Base-by-base conservation (phyloP, 2,329 filamentous ascomycete species). In the Berkeleyomyces basicola region DNA sequence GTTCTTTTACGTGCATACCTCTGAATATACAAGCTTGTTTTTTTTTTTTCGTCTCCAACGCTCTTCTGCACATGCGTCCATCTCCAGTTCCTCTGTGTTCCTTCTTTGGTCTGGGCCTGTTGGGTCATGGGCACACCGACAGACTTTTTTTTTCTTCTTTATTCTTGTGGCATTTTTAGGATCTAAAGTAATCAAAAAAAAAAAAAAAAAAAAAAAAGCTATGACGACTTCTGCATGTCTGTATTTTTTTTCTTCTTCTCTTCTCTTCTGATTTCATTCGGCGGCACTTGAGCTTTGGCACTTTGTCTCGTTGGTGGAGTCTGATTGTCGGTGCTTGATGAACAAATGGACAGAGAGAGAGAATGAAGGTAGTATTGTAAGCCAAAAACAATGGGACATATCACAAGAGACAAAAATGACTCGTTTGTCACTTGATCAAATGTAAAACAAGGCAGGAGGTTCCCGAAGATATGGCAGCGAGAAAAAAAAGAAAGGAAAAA, bases 131-230 rank as follows among this genome's bases (percentile, higher is more conserved):
- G 2, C 23, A 23, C 23, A 60, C 16, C 33, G 7, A 11, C 23
- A 31, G 2, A n/a, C 7, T 39, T 42, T 16, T 58, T 42, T 14
- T 14, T 61, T 16, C 23, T 16, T 6, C n/a, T 31, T 42, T 58
- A 10, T 58, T 62, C 37, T 46, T 58, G 31, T 37, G 14, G 43
- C 53, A 42, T 14, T 16, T 44, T 40, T 42, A 3, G 14, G 11
- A 31, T 6, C 33, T 14, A 60, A 43, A 31, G 39, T 31, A 11
- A 42, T 4, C 2, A 46, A 23, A 33, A n/a, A 16, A 31, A n/a
- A 60, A 60, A 47, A 60, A 46, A 61, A n/a, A 40, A 61, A 51
- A 61, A 40, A 36, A 23, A 11, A 47, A 47, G 44, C 44, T 47
- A 47, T 47, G 44, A 47, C 44, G 44, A n/a, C 44, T 16, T 23